Percentiles rank a stretch among this genome's conserved stretches.
Evolutionary conservation across 78 protist genomes (phyloP).

Genomic region (Pigoraptor vietnamica): DNA sequence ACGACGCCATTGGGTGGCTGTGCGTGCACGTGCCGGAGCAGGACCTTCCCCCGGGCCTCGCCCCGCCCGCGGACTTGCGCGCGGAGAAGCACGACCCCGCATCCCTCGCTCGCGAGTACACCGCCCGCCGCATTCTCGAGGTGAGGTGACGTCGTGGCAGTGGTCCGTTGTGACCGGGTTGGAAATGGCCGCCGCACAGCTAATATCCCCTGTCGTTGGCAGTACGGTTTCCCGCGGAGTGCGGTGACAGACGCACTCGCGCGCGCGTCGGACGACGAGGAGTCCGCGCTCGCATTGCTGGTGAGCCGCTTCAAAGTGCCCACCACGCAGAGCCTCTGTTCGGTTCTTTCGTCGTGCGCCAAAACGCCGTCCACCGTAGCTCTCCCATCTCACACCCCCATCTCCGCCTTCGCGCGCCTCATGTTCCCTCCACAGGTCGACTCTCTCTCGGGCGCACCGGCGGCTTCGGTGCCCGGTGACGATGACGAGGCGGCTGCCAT

Average conservation of each 20-base stretch:
- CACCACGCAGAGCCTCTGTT: not conserved
- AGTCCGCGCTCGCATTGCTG: not conserved
- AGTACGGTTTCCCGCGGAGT: not conserved
- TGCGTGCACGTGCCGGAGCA: constrained; percentile 11
- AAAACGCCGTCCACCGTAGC: not conserved
- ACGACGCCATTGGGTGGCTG: not conserved
- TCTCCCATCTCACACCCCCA: no score
- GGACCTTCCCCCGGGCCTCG: not conserved
- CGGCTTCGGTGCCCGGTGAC: no score
- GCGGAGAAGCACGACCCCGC: not conserved
- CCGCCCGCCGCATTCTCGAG: not conserved
- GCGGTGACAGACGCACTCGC: not conserved
- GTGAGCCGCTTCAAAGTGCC: not conserved
- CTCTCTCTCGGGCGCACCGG: no score
- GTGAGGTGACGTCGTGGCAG: no score
- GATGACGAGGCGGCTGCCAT: no score
- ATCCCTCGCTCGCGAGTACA: not conserved
- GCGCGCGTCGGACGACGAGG: not conserved
- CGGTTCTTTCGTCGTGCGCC: not conserved
- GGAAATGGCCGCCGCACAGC: not conserved
- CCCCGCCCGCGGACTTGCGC: not conserved
- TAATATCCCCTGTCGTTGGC: not conserved
- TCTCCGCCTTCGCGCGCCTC: no score
- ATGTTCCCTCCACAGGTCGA: no score
- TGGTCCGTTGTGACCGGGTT: not conserved